Percentiles rank a stretch among this genome's conserved stretches.
Conservation (phyloP, 2,329 filamentous ascomycete species). For the Diplodia seriata region DNA sequence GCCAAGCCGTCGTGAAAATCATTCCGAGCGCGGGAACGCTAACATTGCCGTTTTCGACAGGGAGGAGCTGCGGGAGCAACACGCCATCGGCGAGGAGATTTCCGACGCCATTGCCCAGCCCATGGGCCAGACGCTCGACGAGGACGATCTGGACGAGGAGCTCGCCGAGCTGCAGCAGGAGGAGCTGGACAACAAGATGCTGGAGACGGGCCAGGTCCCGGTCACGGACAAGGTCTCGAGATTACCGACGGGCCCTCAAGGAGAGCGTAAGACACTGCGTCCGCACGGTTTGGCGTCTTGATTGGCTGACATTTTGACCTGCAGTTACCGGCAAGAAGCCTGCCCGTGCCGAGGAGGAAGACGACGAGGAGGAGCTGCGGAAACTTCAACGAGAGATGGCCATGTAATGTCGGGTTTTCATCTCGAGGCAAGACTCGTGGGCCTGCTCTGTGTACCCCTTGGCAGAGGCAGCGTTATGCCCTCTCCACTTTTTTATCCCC, state of each 20-base stretch:
- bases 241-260: constrained; percentile 76
- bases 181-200: constrained; percentile 90
- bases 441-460: not conserved
- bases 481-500: not conserved
- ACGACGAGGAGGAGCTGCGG: constrained; percentile 92
- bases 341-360: constrained; percentile 73
- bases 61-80: constrained; percentile 90
- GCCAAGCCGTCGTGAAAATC: not conserved
- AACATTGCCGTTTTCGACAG: constrained; percentile 54
- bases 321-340: constrained; percentile 55
- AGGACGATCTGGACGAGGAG: constrained; percentile 84
- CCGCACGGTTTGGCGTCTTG: not conserved
- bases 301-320: not conserved
- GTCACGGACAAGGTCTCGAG: constrained; percentile 78
- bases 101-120: constrained; percentile 78
- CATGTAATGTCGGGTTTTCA: constrained; percentile 64
- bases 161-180: constrained; percentile 89
- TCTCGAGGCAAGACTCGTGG: not conserved
- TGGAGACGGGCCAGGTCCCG: constrained; percentile 84
- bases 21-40: not conserved
- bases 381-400: constrained; percentile 98
- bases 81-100: constrained; percentile 92
- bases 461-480: constrained; percentile 2
- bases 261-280: constrained; percentile 68
- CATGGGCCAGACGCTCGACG: constrained; percentile 77